Conservation (phyloP, 257 asterid species). For the Nicotiana otophora region DNA sequence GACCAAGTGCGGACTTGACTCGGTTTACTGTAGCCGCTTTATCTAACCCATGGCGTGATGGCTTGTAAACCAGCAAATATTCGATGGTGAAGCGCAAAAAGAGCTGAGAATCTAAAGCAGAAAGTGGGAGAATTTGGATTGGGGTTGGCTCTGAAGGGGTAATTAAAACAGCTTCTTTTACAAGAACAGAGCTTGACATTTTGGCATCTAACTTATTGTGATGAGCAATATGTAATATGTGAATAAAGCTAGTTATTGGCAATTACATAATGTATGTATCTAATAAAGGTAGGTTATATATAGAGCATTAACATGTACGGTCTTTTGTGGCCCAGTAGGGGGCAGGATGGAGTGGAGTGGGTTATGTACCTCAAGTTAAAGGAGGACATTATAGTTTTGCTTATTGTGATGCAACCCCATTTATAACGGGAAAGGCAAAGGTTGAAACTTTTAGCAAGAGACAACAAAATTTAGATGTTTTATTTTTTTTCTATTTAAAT, state of each 20-base stretch:
- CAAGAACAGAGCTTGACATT: constrained; percentile 40
- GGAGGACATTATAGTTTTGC: neutral
- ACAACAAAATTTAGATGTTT: too few relatives aligned
- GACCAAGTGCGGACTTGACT: constrained; percentile 40
- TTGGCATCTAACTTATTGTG: neutral
- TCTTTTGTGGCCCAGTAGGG: neutral
- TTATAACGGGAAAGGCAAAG: neutral
- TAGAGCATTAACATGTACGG: neutral
- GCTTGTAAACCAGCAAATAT: constrained; percentile 44
- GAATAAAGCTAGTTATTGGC: neutral
- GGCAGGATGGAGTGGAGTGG: too few relatives aligned
- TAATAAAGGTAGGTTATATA: neutral
- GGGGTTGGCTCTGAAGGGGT: constrained; percentile 59
- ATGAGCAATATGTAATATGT: neutral
- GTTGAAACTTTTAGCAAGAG: too few relatives aligned
- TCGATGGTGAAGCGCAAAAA: constrained; percentile 65
- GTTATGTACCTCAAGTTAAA: neutral
- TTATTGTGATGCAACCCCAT: neutral
- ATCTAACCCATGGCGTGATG: constrained; percentile 20
- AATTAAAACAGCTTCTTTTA: constrained; percentile 44
- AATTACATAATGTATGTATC: neutral
- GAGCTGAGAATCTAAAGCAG: constrained; percentile 64
- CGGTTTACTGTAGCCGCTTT: constrained; percentile 20
- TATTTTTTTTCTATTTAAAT: too few relatives aligned
- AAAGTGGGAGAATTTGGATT: constrained; percentile 46